Conservation (phyloP, 441 rosid species). For the Bocquillonia castaneifolia region DNA sequence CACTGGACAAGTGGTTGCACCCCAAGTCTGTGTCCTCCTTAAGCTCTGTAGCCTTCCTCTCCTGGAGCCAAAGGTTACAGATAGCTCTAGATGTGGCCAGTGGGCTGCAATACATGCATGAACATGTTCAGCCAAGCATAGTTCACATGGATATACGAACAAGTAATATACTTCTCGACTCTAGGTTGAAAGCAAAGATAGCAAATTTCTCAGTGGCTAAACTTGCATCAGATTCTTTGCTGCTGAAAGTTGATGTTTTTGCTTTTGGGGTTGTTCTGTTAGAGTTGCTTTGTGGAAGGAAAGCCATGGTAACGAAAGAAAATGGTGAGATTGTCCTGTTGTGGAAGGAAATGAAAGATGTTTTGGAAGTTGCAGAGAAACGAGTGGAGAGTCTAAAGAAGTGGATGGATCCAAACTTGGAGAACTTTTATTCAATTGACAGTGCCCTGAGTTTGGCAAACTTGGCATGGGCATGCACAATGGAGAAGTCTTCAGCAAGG, state of each 20-base stretch:
- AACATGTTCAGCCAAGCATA: conserved; percentile 53
- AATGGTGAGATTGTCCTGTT: conserved; percentile 39
- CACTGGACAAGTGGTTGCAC: conserved; percentile 48
- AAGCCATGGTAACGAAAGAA: conserved; percentile 39
- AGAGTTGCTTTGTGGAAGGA: conserved; percentile 58
- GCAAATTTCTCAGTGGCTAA: conserved; percentile 54
- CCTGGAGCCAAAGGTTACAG: conserved; percentile 49
- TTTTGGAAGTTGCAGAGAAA: conserved; percentile 36
- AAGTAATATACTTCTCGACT: conserved; percentile 49
- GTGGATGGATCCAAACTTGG: conserved; percentile 60
- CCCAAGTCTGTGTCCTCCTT: conserved; percentile 32
- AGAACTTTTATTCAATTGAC: conserved; percentile 42
- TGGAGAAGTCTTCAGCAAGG: conserved; percentile 41
- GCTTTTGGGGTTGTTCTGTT: conserved; percentile 52
- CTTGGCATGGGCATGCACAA: conserved; percentile 47
- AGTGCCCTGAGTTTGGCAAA: conserved; percentile 46
- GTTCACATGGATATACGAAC: conserved; percentile 48
- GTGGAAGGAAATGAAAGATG: conserved; percentile 40
- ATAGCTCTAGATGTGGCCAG: conserved; percentile 55
- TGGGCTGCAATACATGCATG: conserved; percentile 59
- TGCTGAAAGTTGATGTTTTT: conserved; percentile 52
- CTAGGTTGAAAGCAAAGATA: conserved; percentile 51
- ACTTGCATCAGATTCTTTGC: conserved; percentile 28
- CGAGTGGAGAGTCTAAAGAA: conserved; percentile 38
- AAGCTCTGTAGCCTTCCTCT: conserved; percentile 28